Evolutionary conservation across 805 yeast genomes (phyloP), one percentile per base, ranked within the genome.

Genomic region (Helenozyma baotianmanensis): DNA sequence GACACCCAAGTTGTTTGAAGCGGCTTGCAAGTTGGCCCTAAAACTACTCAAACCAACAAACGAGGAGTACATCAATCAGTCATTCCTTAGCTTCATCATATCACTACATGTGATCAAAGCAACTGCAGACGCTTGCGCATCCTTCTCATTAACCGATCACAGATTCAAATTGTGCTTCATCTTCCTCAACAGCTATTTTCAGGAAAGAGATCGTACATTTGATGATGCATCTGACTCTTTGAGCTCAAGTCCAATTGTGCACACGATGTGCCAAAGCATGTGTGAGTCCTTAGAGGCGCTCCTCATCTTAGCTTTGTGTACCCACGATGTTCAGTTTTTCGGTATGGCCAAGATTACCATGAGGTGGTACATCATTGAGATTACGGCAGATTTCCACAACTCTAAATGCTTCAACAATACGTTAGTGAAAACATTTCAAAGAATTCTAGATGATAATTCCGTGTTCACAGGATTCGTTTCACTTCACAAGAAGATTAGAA

Each of bases 401-500:
- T 11, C 25, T 4, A 27, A 33, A 8, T 45, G 47, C 16, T 41
- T 38, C 13, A 39, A 37, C 3, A 52, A 48, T 14, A 54, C 60
- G 35, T 36, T 64, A 24, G 29, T 40, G 7, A 52, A 48, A 3
- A 52, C 62, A 0, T 62, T 66, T 33, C 45, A 49, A 16, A 41
- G 40, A 21, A 54, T 46, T 9, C 29, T 44, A 28, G 41, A 72
- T 6, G 88, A 80, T 40, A 72, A 67, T 14, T 59, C 62, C 14
- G 72, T 79, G 2, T 73, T 81, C 25, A 77, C 84, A 1, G 89
- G 92, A 18, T 69, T 79, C 14, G 78, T 81, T 18, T 88, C 94
- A 0, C 66, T 82, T 22, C 88, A 83, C 48, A 82, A 82, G 50
- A 72, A 77, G 38, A 57, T 82, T 32, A 68, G 83, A 50, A 30